A percentile compares a stretch with the other conserved stretches of the same genome.
phyloP scores from a whole-genome alignment of 768 basidiomycete genomes.

The Clitopilus passeckerianus region DNA sequence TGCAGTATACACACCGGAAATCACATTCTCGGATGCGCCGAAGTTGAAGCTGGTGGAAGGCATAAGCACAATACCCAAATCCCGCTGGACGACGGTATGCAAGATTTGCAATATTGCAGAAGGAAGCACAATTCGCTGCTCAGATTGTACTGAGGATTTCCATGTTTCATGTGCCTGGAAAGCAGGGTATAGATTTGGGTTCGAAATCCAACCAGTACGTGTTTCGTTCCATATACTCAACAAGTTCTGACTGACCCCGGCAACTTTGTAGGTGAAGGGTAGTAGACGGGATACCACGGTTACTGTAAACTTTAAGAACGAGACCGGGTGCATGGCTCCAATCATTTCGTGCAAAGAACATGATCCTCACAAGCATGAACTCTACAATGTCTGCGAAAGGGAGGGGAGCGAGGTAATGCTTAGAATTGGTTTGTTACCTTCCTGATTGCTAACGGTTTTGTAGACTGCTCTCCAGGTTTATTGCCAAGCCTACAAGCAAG shows the following conservation, averaged over 20 bases:
- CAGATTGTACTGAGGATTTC: constrained; percentile 74
- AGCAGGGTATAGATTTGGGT: constrained; percentile 80
- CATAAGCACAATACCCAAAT: constrained; percentile 63
- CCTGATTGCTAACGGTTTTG: neutral
- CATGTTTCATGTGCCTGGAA: constrained; percentile 92
- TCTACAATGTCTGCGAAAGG: constrained; percentile 82
- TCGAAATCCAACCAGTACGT: constrained; percentile 85
- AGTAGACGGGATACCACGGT: constrained; percentile 65
- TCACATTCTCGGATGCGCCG: constrained; percentile 73
- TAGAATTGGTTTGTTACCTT: neutral
- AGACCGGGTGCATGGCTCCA: constrained; percentile 74
- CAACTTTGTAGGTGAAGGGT: constrained; percentile 60
- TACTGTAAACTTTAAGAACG: constrained; percentile 71
- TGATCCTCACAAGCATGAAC: constrained; percentile 53
- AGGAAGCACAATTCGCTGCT: constrained; percentile 83
- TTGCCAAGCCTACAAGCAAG: constrained; percentile 80
- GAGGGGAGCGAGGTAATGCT: constrained; percentile 66
- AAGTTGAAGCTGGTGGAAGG: constrained; percentile 82
- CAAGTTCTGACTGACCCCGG: neutral
- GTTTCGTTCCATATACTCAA: neutral
- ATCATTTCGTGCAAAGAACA: constrained; percentile 79
- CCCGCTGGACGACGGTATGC: constrained; percentile 80
- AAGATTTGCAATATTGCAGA: constrained; percentile 63
- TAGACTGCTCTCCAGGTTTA: constrained; percentile 91
- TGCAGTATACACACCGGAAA: constrained; percentile 81